phyloP scores from a whole-genome alignment of 2,329 filamentous ascomycete genomes.

The Elsinoe ampelina region DNA sequence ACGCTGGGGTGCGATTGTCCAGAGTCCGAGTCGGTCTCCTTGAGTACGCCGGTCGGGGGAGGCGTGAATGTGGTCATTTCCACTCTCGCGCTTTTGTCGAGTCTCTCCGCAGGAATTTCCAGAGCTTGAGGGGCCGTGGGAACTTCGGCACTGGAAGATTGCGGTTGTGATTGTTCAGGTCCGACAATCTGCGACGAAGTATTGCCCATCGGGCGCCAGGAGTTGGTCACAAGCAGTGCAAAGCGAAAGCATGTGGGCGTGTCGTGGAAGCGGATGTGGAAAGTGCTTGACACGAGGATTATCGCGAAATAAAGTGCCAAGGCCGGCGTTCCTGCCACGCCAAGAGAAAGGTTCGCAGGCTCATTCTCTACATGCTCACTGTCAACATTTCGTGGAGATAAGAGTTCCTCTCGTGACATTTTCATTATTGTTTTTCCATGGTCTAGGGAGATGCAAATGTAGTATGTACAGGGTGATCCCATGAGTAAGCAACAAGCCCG shows the following conservation, averaged over 20 bases:
- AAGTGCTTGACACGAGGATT: not conserved
- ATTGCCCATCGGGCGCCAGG: conserved; percentile 7
- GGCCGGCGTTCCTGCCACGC: conserved; percentile 3
- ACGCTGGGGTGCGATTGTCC: not conserved
- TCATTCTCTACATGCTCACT: not conserved
- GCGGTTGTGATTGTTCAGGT: conserved; percentile 1
- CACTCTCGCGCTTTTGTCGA: not conserved
- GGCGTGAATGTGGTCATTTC: not conserved
- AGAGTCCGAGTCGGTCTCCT: not conserved
- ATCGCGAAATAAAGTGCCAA: conserved; percentile 1
- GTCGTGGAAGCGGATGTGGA: not conserved
- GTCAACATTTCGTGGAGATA: not conserved
- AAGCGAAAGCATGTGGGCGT: not conserved
- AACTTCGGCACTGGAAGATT: not conserved
- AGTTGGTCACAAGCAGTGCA: not conserved
- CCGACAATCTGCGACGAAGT: conserved; percentile 5
- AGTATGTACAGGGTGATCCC: not conserved
- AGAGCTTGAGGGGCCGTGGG: not conserved
- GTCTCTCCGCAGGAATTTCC: not conserved
- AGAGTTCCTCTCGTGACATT: too few relatives aligned
- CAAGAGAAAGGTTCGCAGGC: not conserved
- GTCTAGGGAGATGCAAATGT: not conserved
- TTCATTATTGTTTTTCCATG: not conserved
- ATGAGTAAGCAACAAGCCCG: not conserved
- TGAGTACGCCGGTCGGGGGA: not conserved